These are phyloP conservation scores for Serendipita sp. DNA, from an alignment of 768 basidiomycete genomes.

Conservation along the genomic window DNA sequence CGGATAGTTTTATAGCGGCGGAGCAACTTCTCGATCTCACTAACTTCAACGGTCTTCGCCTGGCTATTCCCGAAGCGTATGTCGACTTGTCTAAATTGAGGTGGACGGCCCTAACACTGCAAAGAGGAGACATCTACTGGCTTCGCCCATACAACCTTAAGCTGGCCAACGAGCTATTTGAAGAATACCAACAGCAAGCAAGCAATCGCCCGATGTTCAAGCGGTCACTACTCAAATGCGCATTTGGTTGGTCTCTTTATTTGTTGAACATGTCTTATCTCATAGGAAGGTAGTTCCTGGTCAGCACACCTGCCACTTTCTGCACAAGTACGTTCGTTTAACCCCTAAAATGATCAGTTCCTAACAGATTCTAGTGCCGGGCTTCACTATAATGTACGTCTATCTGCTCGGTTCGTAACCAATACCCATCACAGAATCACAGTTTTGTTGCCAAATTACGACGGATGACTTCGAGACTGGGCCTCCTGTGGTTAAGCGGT, in stretches of 20 bases:
- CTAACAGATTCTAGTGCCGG: no score
- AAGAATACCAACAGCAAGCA: slow-evolving; percentile 52
- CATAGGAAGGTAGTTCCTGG: background rate
- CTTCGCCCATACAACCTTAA: no score
- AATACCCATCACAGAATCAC: background rate
- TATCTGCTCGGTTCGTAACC: no score
- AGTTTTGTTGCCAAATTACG: background rate
- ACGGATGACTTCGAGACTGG: background rate
- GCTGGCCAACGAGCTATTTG: slow-evolving; percentile 32
- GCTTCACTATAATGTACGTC: no score
- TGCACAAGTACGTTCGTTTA: background rate
- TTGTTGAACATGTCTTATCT: background rate
- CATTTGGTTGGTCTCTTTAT: slow-evolving; percentile 20
- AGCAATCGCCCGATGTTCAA: slow-evolving; percentile 42
- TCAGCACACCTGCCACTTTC: background rate
- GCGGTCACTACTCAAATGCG: slow-evolving; percentile 53
- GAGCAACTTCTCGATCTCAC: no score
- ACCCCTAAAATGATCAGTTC: no score
- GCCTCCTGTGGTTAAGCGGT: background rate
- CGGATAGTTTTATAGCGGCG: no score
- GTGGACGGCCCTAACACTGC: no score
- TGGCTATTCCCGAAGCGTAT: no score
- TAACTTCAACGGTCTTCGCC: no score
- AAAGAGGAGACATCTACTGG: no score
- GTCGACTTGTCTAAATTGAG: no score